Evolutionary conservation across 352 stramenopile genomes (phyloP), one percentile per base, ranked within the genome.

Genomic region (Phytophthora melonis): DNA sequence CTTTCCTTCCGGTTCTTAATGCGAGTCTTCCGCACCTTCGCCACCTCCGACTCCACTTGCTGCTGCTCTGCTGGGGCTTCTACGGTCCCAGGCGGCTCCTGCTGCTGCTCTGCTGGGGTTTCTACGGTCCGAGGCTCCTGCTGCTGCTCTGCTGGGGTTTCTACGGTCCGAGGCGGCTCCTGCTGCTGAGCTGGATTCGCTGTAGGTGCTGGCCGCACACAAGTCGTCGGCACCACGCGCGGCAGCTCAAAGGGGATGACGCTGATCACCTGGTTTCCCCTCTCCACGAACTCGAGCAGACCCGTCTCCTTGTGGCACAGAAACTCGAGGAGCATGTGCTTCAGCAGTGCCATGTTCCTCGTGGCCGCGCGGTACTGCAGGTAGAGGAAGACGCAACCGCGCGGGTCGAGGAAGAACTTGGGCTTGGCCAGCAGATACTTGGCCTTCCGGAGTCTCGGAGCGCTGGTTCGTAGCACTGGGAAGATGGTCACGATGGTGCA

Each of bases 241-340:
- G 69, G 47, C n/a, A 82, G 68, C 11, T 74, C 61, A 47, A 68
- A 82, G 36, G 67, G 81, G 30, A 88, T 78, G 9, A 88, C 74
- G 63, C 68, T 81, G 23, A 88, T 82, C 18, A 79, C 79, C 27
- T 70, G 41, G 10, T 45, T 50, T 0, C 81, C 77, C 14, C 59
- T 50, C 30, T 64, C 57, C 13, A 84, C 81, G 23, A 84, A 82
- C 19, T 66, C 11, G 19, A 66, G 30, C 23, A 86, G 53, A 43
- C 63, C 34, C 25, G 47, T 59, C 49, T 88, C 81, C 2, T 34
- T 34, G n/a, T 74, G 69, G 2, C 0, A 5, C 25, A 78, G 13
- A 45, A 88, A 87, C 32, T 88, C 74, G 6, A 71, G 13, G 39
- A 88, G 84, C 7, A 87, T 66, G n/a, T 74, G 68, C 62, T 80